These are phyloP conservation scores for Spatholobus suberectus DNA, from an alignment of 306 rosid species.

Conservation along the genomic window DNA sequence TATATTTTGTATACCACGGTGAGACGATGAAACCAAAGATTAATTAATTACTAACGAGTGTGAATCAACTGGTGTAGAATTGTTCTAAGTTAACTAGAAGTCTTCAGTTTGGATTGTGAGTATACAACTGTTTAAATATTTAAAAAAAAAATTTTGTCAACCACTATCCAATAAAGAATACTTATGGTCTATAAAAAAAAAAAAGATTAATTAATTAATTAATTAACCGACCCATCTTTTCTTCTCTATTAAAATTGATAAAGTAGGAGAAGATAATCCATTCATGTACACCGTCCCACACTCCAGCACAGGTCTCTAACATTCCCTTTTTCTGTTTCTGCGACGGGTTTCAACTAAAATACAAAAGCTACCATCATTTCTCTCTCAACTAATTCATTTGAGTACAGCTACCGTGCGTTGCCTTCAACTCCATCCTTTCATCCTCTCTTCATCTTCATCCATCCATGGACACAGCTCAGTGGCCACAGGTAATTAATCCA, in stretches of 20 bases:
- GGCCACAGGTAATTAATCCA: conserved; percentile 75
- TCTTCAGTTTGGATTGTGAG: no score
- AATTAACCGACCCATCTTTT: background rate
- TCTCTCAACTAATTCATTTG: background rate
- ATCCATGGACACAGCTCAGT: conserved; percentile 83
- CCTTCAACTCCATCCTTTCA: background rate
- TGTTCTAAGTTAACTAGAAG: no score
- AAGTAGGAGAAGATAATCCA: conserved; percentile 38
- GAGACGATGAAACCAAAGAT: background rate
- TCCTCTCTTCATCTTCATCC: conserved; percentile 30
- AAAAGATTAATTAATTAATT: no score
- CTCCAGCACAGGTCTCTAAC: conserved; percentile 3
- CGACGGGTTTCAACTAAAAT: conserved; percentile 28
- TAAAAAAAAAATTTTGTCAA: no score
- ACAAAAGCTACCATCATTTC: conserved; percentile 33
- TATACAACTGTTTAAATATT: no score
- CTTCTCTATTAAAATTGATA: conserved; percentile 10
- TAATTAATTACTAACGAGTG: no score
- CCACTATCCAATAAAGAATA: no score
- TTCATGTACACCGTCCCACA: conserved; percentile 31
- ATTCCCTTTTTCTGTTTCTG: conserved; percentile 43
- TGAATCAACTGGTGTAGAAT: no score
- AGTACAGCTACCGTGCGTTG: no score
- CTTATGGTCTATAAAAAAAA: no score
- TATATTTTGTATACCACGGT: background rate